Evolutionary conservation across 2,329 filamentous ascomycete genomes (phyloP).

Genomic region (Aspergillus hiratsukae): DNA sequence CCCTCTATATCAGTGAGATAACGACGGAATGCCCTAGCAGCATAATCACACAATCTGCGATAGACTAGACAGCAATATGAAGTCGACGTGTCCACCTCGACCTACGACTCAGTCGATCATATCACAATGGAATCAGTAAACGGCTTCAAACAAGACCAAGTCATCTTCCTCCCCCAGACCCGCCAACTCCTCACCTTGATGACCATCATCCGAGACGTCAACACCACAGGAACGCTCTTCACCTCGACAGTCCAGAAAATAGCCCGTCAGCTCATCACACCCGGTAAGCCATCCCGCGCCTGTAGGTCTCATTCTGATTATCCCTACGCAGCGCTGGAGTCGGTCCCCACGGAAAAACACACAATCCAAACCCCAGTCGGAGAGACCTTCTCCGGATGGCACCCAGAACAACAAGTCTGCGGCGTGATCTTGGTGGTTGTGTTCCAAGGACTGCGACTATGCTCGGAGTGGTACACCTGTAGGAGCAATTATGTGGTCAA

Average conservation of each 20-base stretch:
- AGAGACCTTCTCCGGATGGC: slow-evolving; percentile 9
- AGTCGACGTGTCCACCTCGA: not conserved
- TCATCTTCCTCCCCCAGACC: slow-evolving; percentile 11
- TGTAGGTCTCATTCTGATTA: not conserved
- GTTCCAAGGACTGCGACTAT: too few relatives aligned
- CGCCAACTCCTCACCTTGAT: slow-evolving; percentile 10
- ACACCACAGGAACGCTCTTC: slow-evolving; percentile 8
- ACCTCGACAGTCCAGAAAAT: slow-evolving; percentile 10
- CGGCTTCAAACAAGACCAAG: not conserved
- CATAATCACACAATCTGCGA: not conserved
- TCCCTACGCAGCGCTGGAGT: slow-evolving; percentile 12
- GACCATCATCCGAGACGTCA: slow-evolving; percentile 14
- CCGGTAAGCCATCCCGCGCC: slow-evolving; percentile 3
- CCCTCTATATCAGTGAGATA: not conserved
- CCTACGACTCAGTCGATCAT: not conserved
- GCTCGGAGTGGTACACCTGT: too few relatives aligned
- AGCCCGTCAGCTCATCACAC: slow-evolving; percentile 6
- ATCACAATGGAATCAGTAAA: not conserved
- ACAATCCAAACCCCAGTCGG: slow-evolving; percentile 11
- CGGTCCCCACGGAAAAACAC: slow-evolving; percentile 10
- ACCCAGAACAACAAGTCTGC: slow-evolving; percentile 19
- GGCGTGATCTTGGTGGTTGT: too few relatives aligned
- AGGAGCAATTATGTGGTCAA: too few relatives aligned
- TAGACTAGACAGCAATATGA: too few relatives aligned
- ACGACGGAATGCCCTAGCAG: not conserved